phyloP scores from a whole-genome alignment of 257 asterid species.

The Petunia secreta region DNA sequence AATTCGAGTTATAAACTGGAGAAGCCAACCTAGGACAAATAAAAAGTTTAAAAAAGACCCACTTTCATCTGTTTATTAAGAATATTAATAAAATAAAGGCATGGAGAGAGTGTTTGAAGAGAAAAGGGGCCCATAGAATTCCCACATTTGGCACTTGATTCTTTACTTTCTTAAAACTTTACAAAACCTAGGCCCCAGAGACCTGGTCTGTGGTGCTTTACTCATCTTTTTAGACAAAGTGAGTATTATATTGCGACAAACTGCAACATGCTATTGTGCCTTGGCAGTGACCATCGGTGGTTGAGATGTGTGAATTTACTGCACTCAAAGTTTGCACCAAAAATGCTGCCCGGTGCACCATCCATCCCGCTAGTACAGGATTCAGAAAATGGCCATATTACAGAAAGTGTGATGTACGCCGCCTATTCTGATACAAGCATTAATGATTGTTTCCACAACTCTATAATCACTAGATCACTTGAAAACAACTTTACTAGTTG shows the following conservation, averaged over 20 bases:
- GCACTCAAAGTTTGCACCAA: too few species aligned
- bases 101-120: background rate
- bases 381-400: too few species aligned
- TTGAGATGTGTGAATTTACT: background rate
- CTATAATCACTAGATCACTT: too few species aligned
- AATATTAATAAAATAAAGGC: background rate
- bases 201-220: slow-evolving; percentile 11
- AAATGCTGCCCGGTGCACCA: too few species aligned
- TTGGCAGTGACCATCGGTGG: background rate
- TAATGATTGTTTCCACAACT: too few species aligned
- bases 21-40: slow-evolving; percentile 19
- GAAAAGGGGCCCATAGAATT: background rate
- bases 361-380: too few species aligned
- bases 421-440: too few species aligned
- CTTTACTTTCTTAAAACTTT: slow-evolving; percentile 8
- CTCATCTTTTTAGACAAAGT: slow-evolving; percentile 17
- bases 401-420: too few species aligned
- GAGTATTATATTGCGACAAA: background rate
- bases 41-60: background rate
- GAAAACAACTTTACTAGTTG: too few species aligned
- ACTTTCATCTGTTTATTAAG: slow-evolving; percentile 3
- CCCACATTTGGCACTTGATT: slow-evolving; percentile 21
- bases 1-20: background rate
- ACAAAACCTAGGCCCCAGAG: background rate
- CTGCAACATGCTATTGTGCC: slow-evolving; percentile 20